Percentiles rank a stretch among this genome's conserved stretches.
Evolutionary conservation across 2,329 filamentous ascomycete species (phyloP).

Genomic region (Aspergillus novoparasiticus): DNA sequence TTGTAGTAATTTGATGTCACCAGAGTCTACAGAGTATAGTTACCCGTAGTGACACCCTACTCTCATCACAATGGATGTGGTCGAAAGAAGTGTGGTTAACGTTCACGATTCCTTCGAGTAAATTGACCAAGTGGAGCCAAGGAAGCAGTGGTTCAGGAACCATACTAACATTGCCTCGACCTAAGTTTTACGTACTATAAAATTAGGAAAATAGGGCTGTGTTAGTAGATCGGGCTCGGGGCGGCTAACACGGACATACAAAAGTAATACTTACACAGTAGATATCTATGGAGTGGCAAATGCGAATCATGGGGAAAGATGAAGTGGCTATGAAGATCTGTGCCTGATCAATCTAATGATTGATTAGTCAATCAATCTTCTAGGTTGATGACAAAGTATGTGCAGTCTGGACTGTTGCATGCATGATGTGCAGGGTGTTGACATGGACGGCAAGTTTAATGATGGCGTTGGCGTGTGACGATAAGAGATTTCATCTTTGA

Average conservation of each 20-base stretch:
- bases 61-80: background rate
- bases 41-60: background rate
- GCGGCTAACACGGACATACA: no score
- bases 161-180: background rate
- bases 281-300: background rate
- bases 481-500: background rate
- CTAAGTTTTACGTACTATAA: background rate
- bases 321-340: background rate
- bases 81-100: background rate
- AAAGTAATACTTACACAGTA: no score
- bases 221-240: background rate
- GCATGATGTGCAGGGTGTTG: background rate
- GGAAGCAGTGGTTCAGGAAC: background rate
- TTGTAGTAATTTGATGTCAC: no score
- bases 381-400: constrained; percentile 4
- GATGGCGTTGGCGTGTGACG: background rate
- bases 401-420: constrained; percentile 7
- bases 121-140: background rate
- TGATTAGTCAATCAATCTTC: background rate
- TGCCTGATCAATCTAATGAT: background rate
- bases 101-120: background rate
- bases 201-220: background rate
- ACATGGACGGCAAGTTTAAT: background rate
- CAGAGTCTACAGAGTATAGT: background rate
- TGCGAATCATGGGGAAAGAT: background rate